Percentiles rank a stretch among this genome's conserved stretches.
These are phyloP conservation scores for Colletotrichum siamense DNA, from an alignment of 2,329 filamentous ascomycete species.

Conservation along the genomic window DNA sequence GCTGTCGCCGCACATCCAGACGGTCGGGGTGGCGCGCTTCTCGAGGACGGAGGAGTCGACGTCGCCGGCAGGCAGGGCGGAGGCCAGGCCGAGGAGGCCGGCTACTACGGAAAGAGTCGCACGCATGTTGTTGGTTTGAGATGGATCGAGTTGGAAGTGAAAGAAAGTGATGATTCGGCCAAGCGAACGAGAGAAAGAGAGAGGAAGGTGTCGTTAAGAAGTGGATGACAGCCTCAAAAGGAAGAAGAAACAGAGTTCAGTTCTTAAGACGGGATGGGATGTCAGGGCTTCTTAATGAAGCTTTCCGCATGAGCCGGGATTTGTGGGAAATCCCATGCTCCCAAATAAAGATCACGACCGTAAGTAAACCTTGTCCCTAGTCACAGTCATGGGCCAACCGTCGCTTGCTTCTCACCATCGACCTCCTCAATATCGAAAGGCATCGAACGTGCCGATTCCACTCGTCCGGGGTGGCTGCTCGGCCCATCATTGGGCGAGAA, in stretches of 20 bases:
- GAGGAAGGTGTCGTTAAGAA: neutral
- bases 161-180: neutral
- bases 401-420: neutral
- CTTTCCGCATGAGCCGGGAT: neutral
- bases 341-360: neutral
- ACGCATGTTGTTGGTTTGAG: neutral
- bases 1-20: constrained; percentile 66
- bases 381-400: neutral
- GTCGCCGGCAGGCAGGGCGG: constrained; percentile 25
- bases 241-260: neutral
- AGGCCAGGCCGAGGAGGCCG: constrained; percentile 10
- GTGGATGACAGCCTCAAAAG: neutral
- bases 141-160: neutral
- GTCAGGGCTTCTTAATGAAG: neutral
- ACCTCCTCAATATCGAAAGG: neutral
- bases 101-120: constrained; percentile 2
- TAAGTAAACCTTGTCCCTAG: neutral
- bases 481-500: constrained; percentile 3
- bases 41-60: neutral
- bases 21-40: constrained; percentile 34
- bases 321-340: neutral
- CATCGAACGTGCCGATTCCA: neutral
- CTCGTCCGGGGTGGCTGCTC: neutral
- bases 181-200: neutral
- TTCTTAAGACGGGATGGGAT: neutral